A percentile compares a stretch with the other conserved stretches of the same genome.
Conservation (phyloP, 768 basidiomycete genomes). For the Antrodiella citrinella region DNA sequence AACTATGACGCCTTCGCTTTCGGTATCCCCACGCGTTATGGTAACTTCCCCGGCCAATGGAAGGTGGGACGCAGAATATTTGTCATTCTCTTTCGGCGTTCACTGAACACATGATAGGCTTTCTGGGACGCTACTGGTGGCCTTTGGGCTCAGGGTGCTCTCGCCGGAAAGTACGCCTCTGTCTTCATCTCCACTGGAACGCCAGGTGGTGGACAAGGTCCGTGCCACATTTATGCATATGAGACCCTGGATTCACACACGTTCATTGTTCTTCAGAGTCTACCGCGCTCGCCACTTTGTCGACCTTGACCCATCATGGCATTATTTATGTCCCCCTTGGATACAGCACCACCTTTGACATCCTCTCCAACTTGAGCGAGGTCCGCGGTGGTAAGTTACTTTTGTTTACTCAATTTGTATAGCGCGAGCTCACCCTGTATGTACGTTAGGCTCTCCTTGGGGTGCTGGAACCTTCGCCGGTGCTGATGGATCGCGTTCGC, state of each 20-base stretch:
- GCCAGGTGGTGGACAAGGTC: constrained; percentile 78
- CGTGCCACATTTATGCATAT: constrained; percentile 38
- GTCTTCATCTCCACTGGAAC: constrained; percentile 66
- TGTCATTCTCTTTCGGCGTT: too few relatives aligned
- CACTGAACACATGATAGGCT: too few relatives aligned
- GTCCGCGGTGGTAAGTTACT: constrained; percentile 33
- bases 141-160: constrained; percentile 50
- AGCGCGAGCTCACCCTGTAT: background rate
- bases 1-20: constrained; percentile 67
- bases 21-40: constrained; percentile 76
- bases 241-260: background rate
- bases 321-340: constrained; percentile 46
- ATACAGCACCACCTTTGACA: constrained; percentile 34
- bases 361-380: constrained; percentile 32
- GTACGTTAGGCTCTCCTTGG: constrained; percentile 57
- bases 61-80: constrained; percentile 36
- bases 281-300: constrained; percentile 29
- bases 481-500: constrained; percentile 46
- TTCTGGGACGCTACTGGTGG: constrained; percentile 74
- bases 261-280: constrained; percentile 21
- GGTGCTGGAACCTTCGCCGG: constrained; percentile 66
- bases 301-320: constrained; percentile 49
- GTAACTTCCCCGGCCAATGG: constrained; percentile 74
- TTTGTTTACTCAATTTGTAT: background rate
- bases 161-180: constrained; percentile 73